Evolutionary conservation across 768 basidiomycete species (phyloP), one percentile per base, ranked within the genome.

Genomic region (Boletus reticulatus): DNA sequence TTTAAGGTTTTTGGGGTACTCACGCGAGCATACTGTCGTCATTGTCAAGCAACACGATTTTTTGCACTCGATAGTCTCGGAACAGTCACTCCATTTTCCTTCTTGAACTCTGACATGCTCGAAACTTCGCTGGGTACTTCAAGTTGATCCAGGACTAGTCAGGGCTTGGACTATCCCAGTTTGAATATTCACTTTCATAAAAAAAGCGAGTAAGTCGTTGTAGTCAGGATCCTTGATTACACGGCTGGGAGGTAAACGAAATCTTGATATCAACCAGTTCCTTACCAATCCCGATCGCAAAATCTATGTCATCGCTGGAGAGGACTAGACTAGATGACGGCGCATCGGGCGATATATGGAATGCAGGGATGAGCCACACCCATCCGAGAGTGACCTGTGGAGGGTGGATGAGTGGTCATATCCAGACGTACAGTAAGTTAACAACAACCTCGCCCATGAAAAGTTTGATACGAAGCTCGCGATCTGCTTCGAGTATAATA

Each of bases 301-400:
- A 94, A 70, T 93, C 92, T 20, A 91, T 61, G 45, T 92, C 88
- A 58, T 85, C 82, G 31, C 78, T 75, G 19, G 78, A 76, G 32
- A 92, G 69, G 12, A 69, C 59, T 24, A 88, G 53, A 22, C 38
- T 58, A 8, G 67, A 50, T n/a, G 65, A 57, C 9, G 72, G 65
- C 5, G 77, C 74, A 37, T 80, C 75, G 43, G 81, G 78, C 1
- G 81, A 75, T 75, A 92, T 82, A 65, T 94, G 89, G 73, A 94
- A 94, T 0, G 84, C 77, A 0, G 92, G 92, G 56, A 94, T 83
- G 65, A 94, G 79, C 92, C 92, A 94, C 48, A 85, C 67, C 92
- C 92, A 94, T 32, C 88, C 86, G 68, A 94, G 83, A 62, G 87
- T 84, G 0, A 92, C 78, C 80, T 92, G 65, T 24, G 36, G 12